Base-by-base conservation (phyloP, 176 grass and related monocot genomes). In the Pharus latifolius region DNA sequence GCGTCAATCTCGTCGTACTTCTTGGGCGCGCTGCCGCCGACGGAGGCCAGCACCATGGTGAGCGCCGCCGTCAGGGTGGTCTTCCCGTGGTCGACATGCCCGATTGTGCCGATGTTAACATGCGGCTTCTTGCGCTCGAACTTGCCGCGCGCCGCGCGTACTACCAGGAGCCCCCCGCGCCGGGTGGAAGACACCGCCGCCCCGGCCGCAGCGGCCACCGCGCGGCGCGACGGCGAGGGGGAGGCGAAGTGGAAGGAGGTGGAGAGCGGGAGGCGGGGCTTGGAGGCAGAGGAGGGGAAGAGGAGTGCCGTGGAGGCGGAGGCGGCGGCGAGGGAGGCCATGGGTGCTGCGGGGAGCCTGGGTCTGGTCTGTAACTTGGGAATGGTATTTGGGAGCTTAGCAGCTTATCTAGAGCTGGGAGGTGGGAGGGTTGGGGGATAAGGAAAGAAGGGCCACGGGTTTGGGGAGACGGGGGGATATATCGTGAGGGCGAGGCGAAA, bases 1-100 rank as follows among this genome's bases (percentile, higher is more conserved):
- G 90, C 96, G 64, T 99, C 96, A 67, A 99, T 99, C 87, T 99
- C 96, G 49, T 99, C 90, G 76, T 99, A 99, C 90, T 99, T 99
- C 87, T 99, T 99, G 26, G 95, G 84, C 3, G 84, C 72, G 52
- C 90, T 94, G 24, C 84, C 84, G 20, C 90, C 90, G 41, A 99
- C 72, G 41, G 80, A 82, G 29, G 87, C 87, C 48, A 99, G 90
- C 49, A 91, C 95, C 95, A 99, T 99, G 67, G 95, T 99, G 55
- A 99, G 82, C n/a, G 95, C 90, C 3, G 95, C 95, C 1, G 95
- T 99, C 32, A 99, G 90, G 40, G 90, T 94, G 59, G 95, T 99
- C 67, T 99, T 99, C 20, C 95, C 95, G 72, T 99, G 95, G 95
- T 99, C 95, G 76, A 99, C 95, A 72, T 94, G 95, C 24, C 90